Evolutionary conservation across 1,139 yeast genomes (phyloP).

Genomic region (Pneumocystis murina): DNA sequence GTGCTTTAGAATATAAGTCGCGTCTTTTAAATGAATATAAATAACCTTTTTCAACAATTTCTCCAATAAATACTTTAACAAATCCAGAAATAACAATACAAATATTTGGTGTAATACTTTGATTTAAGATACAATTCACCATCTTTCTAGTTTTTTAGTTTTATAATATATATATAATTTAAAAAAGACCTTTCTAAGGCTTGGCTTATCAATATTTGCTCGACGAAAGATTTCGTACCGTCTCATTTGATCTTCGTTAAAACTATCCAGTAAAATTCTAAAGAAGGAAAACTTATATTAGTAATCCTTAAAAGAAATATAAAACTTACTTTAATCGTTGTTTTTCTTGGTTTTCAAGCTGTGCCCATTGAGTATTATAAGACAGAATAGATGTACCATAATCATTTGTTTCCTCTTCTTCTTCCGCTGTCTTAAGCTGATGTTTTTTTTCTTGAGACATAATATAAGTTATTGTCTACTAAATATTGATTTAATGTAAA

Average conservation of each 20-base stretch:
- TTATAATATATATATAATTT: too few species aligned
- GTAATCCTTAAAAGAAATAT: background rate
- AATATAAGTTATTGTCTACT: background rate
- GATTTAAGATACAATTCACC: slow-evolving; percentile 66
- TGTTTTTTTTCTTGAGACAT: background rate
- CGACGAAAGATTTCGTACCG: slow-evolving; percentile 79
- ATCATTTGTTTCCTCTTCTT: background rate
- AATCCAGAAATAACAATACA: slow-evolving; percentile 76
- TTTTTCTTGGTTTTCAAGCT: background rate
- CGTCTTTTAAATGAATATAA: slow-evolving; percentile 28
- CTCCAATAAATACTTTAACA: slow-evolving; percentile 78
- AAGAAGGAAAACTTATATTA: slow-evolving; percentile 4
- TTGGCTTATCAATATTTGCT: slow-evolving; percentile 63
- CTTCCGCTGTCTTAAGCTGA: background rate
- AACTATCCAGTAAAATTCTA: slow-evolving; percentile 51
- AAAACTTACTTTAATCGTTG: background rate
- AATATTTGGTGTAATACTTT: slow-evolving; percentile 67
- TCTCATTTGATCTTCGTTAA: slow-evolving; percentile 72
- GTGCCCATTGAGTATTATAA: background rate
- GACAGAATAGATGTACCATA: background rate
- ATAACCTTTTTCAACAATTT: slow-evolving; percentile 67
- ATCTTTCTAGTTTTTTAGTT: slow-evolving; percentile 20
- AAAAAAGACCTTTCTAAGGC: slow-evolving; percentile 42
- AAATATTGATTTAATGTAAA: background rate
- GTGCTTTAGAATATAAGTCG: slow-evolving; percentile 12